phyloP scores from a whole-genome alignment of 1,139 yeast genomes.

The Kodamaea alishanica region DNA sequence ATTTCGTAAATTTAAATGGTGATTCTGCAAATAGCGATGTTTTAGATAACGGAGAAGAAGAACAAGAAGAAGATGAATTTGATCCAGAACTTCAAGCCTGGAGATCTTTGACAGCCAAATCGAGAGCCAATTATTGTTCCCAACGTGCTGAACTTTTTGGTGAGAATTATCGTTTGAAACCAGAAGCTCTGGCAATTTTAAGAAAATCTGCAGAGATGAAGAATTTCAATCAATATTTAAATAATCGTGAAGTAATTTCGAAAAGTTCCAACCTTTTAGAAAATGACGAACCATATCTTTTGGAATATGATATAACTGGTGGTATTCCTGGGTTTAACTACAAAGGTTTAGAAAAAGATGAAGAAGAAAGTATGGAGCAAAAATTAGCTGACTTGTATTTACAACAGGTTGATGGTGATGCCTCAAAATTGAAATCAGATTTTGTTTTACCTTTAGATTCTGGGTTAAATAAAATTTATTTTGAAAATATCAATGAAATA shows the following conservation, averaged over 20 bases:
- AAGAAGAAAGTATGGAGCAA: constrained; percentile 51
- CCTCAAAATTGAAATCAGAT: constrained; percentile 23
- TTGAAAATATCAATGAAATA: constrained; percentile 69
- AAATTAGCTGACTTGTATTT: constrained; percentile 37
- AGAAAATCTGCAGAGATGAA: constrained; percentile 61
- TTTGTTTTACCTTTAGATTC: constrained; percentile 37
- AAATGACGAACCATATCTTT: constrained; percentile 63
- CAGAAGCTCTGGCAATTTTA: constrained; percentile 65
- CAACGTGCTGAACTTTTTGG: constrained; percentile 65
- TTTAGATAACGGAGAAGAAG: constrained; percentile 25
- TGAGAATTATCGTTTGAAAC: constrained; percentile 52
- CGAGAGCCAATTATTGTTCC: constrained; percentile 72
- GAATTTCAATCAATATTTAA: constrained; percentile 47
- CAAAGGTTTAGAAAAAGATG: constrained; percentile 47
- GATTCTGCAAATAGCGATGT: constrained; percentile 3
- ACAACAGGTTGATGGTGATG: constrained; percentile 29
- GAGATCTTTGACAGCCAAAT: constrained; percentile 76
- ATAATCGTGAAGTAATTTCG: constrained; percentile 39
- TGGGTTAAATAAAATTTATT: constrained; percentile 62
- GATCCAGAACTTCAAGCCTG: constrained; percentile 59
- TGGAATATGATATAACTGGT: constrained; percentile 82
- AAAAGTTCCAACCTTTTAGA: constrained; percentile 48
- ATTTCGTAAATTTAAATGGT: constrained; percentile 17
- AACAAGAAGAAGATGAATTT: constrained; percentile 28
- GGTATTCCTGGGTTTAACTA: constrained; percentile 70